Base-by-base conservation (phyloP, 805 yeast species). In the Suhomyces pyralidae region DNA sequence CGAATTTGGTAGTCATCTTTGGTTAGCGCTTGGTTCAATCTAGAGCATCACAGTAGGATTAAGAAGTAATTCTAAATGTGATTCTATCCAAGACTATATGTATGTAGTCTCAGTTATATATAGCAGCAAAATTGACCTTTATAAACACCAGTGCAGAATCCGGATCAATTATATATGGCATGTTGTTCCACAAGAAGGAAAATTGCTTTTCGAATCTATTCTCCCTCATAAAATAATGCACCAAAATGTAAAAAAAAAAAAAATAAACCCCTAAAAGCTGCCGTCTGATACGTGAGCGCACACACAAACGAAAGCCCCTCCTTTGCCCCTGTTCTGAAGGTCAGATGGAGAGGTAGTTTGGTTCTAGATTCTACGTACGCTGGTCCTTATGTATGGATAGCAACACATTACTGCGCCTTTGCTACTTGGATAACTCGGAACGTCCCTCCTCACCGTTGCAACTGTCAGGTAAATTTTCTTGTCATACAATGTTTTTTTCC, bases 1-100 rank as follows among this genome's bases (percentile, higher is more conserved):
- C 28, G 24, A 55, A 57, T 30, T 40, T 38, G 15, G 40, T 8
- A 10, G 47, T 12, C 51, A 48, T 48, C n/a, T n/a, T 44, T 14
- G 22, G 30, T 42, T 10, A 38, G 36, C 14, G 42, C 24, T 38
- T 38, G 24, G 14, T 19, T 24, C 42, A 17, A 17, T 38, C 24
- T 45, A 45, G n/a, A 45, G 34, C 47, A 45, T 45, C 25, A 45
- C 47, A 43, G 28, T 32, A n/a, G 14, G 7, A 30, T 14, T 10
- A 26, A 26, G 12, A 30, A 30, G n/a, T 30, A 7, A 30, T 30
- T 4, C 34, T 30, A 14, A 30, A 30, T 30, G 8, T 32, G 17
- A 28, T 12, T 32, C 36, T 32, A n/a, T n/a, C 17, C 36, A 32
- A 32, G 36, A n/a, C 36, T n/a, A 9, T 32, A 14, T 30, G 14